Evolutionary conservation across 768 basidiomycete genomes (phyloP).

Genomic region (Crassisporium funariophilum): DNA sequence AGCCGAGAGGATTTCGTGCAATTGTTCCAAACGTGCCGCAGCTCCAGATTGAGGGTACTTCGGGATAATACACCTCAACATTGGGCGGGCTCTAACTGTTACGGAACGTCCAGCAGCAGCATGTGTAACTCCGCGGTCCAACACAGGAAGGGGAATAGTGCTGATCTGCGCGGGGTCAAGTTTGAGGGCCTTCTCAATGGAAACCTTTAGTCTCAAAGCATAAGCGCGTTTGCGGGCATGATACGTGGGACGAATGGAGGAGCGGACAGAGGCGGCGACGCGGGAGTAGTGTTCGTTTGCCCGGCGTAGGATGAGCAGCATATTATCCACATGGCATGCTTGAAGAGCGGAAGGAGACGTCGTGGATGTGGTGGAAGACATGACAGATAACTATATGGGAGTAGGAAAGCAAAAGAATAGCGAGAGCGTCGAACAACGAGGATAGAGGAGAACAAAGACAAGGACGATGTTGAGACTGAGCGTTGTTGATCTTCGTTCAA

Average conservation of each 20-base stretch:
- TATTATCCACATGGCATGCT: conserved; percentile 33
- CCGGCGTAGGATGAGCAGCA: conserved; percentile 41
- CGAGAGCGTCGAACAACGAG: conserved; percentile 6
- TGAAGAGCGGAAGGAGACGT: conserved; percentile 17
- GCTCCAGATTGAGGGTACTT: neutral
- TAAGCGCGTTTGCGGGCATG: conserved; percentile 53
- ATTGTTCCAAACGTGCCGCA: neutral
- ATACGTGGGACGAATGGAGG: conserved; percentile 34
- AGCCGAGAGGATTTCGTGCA: conserved; percentile 14
- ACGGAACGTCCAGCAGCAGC: neutral
- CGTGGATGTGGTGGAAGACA: conserved; percentile 20
- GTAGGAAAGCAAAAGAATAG: conserved; percentile 3
- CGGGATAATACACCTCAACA: conserved; percentile 29
- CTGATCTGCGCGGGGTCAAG: conserved; percentile 44
- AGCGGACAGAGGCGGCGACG: conserved; percentile 42
- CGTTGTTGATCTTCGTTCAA: no score
- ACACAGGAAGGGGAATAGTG: conserved; percentile 24
- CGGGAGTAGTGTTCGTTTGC: conserved; percentile 44
- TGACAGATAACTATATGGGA: conserved; percentile 9
- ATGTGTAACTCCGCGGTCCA: conserved; percentile 15
- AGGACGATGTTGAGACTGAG: no score
- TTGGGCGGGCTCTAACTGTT: conserved; percentile 15
- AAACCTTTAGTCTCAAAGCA: conserved; percentile 44
- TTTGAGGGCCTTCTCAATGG: conserved; percentile 41
- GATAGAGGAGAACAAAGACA: conserved; percentile 13